Percentiles rank a stretch among this genome's conserved stretches.
Conservation (phyloP, 495 filamentous ascomycete species). For the Neurospora tetrasperma region DNA sequence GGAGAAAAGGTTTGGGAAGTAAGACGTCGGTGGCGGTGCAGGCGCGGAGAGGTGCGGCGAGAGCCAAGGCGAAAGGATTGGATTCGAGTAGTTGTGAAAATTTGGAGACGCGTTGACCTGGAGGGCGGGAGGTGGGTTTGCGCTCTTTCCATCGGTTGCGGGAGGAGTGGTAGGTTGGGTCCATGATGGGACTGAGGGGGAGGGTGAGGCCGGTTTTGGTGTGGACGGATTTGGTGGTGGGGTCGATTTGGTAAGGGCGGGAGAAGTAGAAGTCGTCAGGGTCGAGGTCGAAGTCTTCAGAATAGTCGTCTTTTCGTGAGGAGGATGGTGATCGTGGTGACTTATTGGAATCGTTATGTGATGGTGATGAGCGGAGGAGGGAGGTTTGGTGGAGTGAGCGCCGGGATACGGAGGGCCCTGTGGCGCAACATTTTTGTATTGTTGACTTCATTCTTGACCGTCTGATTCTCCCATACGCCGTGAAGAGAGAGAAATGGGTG, state of each 20-base stretch:
- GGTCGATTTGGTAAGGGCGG: background rate
- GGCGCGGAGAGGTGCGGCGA: slow-evolving; percentile 54
- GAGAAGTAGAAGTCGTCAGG: background rate
- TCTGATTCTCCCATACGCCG: background rate
- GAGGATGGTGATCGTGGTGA: background rate
- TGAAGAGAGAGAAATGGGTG: background rate
- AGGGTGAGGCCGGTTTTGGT: background rate
- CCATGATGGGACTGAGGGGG: background rate
- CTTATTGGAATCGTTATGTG: background rate
- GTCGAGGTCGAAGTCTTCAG: background rate
- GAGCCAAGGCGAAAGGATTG: slow-evolving; percentile 34
- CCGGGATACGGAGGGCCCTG: background rate
- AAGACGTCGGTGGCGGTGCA: slow-evolving; percentile 47
- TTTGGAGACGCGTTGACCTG: background rate
- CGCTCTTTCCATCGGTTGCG: background rate
- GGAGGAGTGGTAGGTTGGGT: background rate
- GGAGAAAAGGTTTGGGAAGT: slow-evolving; percentile 55
- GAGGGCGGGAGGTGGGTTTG: background rate
- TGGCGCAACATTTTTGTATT: background rate
- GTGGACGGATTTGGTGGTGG: background rate
- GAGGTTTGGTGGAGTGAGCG: background rate
- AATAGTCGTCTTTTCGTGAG: background rate
- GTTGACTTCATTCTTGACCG: background rate
- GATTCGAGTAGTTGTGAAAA: background rate
- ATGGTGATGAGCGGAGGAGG: background rate